A percentile compares a stretch with the other conserved stretches of the same genome.
Evolutionary conservation across 2,329 filamentous ascomycete genomes (phyloP).

Genomic region (Akanthomyces uredinophilus): DNA sequence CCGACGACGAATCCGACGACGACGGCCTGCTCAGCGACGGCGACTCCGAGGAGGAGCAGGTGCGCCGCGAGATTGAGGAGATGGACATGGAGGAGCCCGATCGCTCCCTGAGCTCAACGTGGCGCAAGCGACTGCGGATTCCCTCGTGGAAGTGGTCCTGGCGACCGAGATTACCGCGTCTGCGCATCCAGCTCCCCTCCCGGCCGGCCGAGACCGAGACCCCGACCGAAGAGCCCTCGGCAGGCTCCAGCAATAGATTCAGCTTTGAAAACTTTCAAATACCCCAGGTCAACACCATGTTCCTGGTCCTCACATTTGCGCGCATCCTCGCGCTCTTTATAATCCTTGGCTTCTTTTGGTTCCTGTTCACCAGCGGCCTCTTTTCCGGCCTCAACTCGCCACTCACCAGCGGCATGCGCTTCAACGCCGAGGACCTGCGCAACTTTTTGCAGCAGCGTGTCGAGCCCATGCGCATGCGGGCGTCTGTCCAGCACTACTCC

Average conservation of each 20-base stretch:
- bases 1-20: slow-evolving; percentile 54
- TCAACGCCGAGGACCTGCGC: slow-evolving; percentile 78
- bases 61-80: slow-evolving; percentile 81
- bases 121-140: slow-evolving; percentile 52
- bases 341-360: slow-evolving; percentile 72
- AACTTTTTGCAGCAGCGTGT: slow-evolving; percentile 68
- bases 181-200: slow-evolving; percentile 45
- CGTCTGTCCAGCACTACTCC: slow-evolving; percentile 72
- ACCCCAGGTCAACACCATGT: slow-evolving; percentile 38
- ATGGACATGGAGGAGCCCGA: slow-evolving; percentile 75
- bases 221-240: neutral
- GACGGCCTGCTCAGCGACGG: slow-evolving; percentile 49
- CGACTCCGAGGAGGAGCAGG: slow-evolving; percentile 54
- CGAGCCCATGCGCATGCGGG: slow-evolving; percentile 63
- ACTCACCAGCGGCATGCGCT: slow-evolving; percentile 61
- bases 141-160: slow-evolving; percentile 52
- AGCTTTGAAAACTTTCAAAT: slow-evolving; percentile 17
- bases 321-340: slow-evolving; percentile 70
- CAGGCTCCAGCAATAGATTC: neutral
- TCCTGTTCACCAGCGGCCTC: slow-evolving; percentile 80
- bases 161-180: slow-evolving; percentile 47
- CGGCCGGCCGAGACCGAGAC: slow-evolving; percentile 22
- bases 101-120: slow-evolving; percentile 39
- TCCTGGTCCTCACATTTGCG: slow-evolving; percentile 58
- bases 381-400: slow-evolving; percentile 62